These are phyloP conservation scores for Alternaria brassicae DNA, from an alignment of 2,329 filamentous ascomycete species.

Conservation along the genomic window DNA sequence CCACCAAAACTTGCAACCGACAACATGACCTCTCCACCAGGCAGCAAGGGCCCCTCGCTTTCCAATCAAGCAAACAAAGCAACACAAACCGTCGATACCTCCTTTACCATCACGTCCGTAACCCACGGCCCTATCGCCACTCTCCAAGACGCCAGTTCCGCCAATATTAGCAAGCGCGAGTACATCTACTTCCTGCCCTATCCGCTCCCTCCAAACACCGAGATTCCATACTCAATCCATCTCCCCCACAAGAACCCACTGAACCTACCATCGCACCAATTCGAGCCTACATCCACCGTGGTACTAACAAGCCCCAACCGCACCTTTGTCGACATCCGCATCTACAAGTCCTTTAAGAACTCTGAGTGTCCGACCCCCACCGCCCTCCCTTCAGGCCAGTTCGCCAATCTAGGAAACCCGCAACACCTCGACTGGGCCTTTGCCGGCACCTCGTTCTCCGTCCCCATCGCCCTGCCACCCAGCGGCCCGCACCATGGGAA, in stretches of 20 bases:
- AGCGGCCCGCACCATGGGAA: neutral
- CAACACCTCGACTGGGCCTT: conserved; percentile 70
- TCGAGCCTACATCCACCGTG: conserved; percentile 68
- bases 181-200: conserved; percentile 66
- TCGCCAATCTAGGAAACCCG: conserved; percentile 36
- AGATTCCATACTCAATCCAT: conserved; percentile 38
- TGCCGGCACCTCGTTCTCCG: conserved; percentile 58
- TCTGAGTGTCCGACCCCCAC: conserved; percentile 10
- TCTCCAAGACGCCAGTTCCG: conserved; percentile 8
- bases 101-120: conserved; percentile 7
- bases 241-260: conserved; percentile 38
- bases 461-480: neutral
- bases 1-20: conserved; percentile 1
- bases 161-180: conserved; percentile 51
- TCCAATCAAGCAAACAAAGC: neutral
- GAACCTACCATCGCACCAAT: conserved; percentile 22
- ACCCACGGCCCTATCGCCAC: neutral
- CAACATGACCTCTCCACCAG: conserved; percentile 3
- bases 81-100: neutral
- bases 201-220: conserved; percentile 33
- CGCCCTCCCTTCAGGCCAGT: neutral
- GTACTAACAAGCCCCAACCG: conserved; percentile 67
- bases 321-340: conserved; percentile 68
- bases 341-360: conserved; percentile 47
- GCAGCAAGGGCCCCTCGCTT: neutral